Percentiles rank a stretch among this genome's conserved stretches.
Evolutionary conservation across 164 flowering plant species (phyloP).

Genomic region (Stephania yunnanensis): DNA sequence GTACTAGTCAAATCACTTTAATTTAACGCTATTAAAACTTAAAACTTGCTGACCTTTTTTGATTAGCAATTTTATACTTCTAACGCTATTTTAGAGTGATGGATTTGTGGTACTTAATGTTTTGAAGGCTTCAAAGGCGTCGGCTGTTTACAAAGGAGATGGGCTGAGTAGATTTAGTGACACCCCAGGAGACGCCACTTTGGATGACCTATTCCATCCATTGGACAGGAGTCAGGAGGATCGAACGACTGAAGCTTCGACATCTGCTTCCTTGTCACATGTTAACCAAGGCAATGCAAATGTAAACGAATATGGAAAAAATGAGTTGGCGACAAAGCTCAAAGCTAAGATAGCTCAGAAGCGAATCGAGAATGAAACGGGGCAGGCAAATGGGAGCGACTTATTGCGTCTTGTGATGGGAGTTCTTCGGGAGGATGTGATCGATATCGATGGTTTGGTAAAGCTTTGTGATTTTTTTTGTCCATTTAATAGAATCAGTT

Average conservation of each 20-base stretch:
- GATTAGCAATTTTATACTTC: neutral
- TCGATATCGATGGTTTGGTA: conserved; percentile 86
- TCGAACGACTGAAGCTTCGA: conserved; percentile 58
- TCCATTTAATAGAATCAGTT: neutral
- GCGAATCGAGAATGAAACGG: conserved; percentile 70
- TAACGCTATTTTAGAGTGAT: conserved; percentile 9
- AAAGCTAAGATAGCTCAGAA: conserved; percentile 89
- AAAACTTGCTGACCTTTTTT: neutral
- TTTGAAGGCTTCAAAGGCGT: conserved; percentile 50
- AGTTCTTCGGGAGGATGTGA: conserved; percentile 68
- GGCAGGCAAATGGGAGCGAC: conserved; percentile 67
- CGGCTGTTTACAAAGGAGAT: conserved; percentile 37
- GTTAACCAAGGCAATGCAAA: conserved; percentile 29
- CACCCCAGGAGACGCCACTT: conserved; percentile 87
- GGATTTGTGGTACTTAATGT: conserved; percentile 8
- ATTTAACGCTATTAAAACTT: too few species aligned
- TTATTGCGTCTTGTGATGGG: conserved; percentile 79
- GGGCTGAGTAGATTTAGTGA: conserved; percentile 93
- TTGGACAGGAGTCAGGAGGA: conserved; percentile 46
- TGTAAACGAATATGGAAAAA: conserved; percentile 51
- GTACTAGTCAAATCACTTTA: too few species aligned
- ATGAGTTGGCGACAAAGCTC: conserved; percentile 73
- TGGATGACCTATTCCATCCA: conserved; percentile 94
- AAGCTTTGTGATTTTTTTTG: conserved; percentile 16
- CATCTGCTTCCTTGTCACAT: conserved; percentile 64